Conservation (phyloP, 371 early-diverging fungal species). For the Mortierella sp. region DNA sequence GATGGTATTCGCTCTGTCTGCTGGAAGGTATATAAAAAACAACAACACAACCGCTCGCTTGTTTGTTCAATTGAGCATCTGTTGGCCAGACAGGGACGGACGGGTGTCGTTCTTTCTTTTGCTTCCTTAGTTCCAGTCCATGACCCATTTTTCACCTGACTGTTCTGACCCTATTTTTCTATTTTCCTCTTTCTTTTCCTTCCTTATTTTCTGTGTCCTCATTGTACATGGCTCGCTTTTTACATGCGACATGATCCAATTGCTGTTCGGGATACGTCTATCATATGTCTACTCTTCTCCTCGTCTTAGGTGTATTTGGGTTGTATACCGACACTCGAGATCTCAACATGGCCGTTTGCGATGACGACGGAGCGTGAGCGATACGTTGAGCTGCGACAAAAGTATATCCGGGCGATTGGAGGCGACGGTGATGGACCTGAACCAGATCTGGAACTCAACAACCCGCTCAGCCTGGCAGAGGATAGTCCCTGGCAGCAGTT, state of each 20-base stretch:
- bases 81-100: too few species aligned
- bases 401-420: slow-evolving; percentile 73
- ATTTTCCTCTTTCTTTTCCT: not conserved
- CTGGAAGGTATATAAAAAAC: slow-evolving; percentile 58
- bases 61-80: not conserved
- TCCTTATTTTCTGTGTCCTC: not conserved
- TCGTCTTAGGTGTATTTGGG: slow-evolving; percentile 66
- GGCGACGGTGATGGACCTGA: slow-evolving; percentile 57
- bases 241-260: not conserved
- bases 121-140: not conserved
- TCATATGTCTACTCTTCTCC: not conserved
- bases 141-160: slow-evolving; percentile 4
- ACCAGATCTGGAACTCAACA: slow-evolving; percentile 72
- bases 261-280: not conserved
- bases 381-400: slow-evolving; percentile 74
- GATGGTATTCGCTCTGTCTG: slow-evolving; percentile 61
- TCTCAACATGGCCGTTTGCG: slow-evolving; percentile 70
- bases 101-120: too few species aligned
- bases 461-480: slow-evolving; percentile 88
- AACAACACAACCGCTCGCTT: slow-evolving; percentile 1
- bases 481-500: slow-evolving; percentile 96
- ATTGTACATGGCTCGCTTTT: not conserved
- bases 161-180: not conserved
- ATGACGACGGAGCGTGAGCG: slow-evolving; percentile 75
- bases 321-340: slow-evolving; percentile 67